These are phyloP conservation scores for Leptographium radiaticola DNA, from an alignment of 2,329 filamentous ascomycete genomes.

Conservation along the genomic window DNA sequence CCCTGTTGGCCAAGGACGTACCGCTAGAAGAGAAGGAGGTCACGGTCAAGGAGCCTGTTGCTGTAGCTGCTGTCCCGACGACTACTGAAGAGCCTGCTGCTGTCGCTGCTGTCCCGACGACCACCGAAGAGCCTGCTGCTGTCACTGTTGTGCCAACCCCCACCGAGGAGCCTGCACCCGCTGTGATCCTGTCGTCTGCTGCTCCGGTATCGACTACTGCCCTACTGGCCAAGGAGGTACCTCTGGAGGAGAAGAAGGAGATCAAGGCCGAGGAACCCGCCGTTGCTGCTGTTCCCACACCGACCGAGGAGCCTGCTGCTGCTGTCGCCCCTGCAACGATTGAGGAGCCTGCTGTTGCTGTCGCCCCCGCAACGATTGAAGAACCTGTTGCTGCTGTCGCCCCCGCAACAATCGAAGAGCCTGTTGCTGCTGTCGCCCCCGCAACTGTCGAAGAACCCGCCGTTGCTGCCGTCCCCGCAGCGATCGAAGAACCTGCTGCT, in stretches of 20 bases:
- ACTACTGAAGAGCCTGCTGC: neutral
- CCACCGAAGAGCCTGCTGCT: neutral
- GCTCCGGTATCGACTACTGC: constrained; percentile 60
- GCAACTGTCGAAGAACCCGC: constrained; percentile 21
- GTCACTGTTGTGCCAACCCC: constrained; percentile 3
- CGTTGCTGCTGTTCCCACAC: neutral
- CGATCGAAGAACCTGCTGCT: neutral
- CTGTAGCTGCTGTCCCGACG: constrained; percentile 3
- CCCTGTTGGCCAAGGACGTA: constrained; percentile 38
- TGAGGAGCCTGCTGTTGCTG: constrained; percentile 1
- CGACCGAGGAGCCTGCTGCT: too few relatives aligned
- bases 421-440: constrained; percentile 37
- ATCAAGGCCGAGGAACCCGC: neutral
- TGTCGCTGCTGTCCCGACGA: neutral
- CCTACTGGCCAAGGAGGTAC: constrained; percentile 34
- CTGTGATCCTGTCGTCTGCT: constrained; percentile 44
- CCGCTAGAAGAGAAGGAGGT: neutral
- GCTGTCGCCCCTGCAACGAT: too few relatives aligned
- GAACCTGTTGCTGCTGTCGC: constrained; percentile 1
- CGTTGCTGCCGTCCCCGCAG: neutral
- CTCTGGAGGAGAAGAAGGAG: neutral
- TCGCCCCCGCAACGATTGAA: constrained; percentile 1
- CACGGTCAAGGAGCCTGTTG: neutral
- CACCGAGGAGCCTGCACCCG: neutral
- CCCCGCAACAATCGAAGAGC: too few relatives aligned